Evolutionary conservation across 2,329 filamentous ascomycete genomes (phyloP).

Genomic region (Paracorniculantispora psalliotae): DNA sequence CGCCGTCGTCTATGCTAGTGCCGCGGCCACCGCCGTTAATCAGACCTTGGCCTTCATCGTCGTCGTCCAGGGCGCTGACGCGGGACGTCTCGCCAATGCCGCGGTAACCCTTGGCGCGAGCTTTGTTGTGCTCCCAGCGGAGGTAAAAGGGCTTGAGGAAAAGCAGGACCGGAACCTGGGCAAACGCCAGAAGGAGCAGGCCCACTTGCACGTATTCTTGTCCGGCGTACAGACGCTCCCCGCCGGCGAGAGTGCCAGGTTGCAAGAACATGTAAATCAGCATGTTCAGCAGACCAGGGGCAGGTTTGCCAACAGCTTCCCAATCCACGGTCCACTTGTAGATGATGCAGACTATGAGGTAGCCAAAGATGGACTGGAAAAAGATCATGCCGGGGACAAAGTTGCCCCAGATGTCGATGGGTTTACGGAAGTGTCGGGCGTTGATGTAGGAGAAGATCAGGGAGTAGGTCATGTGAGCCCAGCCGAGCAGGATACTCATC

Average conservation of each 20-base stretch:
- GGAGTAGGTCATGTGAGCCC: conserved; percentile 98
- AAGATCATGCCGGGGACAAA: conserved; percentile 99
- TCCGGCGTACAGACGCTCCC: conserved; percentile 70
- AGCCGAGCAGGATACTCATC: conserved; percentile 94
- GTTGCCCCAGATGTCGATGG: conserved; percentile 95
- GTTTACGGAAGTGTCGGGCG: conserved; percentile 87
- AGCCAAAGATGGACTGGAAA: conserved; percentile 98
- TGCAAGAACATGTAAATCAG: conserved; percentile 99
- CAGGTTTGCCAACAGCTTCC: conserved; percentile 55
- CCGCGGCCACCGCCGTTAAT: conserved; percentile 50
- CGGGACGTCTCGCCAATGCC: conserved; percentile 85
- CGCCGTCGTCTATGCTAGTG: conserved; percentile 59
- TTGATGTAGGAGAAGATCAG: conserved; percentile 91
- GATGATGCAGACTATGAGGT: conserved; percentile 86
- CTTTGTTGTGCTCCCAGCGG: conserved; percentile 86
- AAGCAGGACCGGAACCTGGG: conserved; percentile 84
- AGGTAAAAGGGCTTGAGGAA: conserved; percentile 96
- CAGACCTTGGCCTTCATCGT: conserved; percentile 61
- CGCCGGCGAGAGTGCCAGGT: conserved; percentile 57
- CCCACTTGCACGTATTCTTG: conserved; percentile 72
- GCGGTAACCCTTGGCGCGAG: conserved; percentile 83
- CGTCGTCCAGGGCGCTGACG: conserved; percentile 85
- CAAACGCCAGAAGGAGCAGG: conserved; percentile 74
- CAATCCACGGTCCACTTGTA: conserved; percentile 98
- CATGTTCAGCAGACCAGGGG: conserved; percentile 95